phyloP scores from a whole-genome alignment of 345 rosid genomes.

The Euphorbia lathyris region DNA sequence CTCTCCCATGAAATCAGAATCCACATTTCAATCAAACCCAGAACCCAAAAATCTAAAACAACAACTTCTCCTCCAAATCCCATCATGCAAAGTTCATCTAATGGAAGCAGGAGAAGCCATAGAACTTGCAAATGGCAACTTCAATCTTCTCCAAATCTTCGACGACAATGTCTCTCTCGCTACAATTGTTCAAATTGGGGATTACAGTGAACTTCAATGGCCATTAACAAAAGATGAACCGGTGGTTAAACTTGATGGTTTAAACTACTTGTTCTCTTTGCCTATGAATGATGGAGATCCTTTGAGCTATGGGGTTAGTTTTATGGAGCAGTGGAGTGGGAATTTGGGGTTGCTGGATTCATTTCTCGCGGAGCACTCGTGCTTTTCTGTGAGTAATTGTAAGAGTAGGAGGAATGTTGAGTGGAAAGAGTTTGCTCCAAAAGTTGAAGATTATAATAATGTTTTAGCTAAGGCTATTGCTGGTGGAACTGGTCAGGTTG shows the following conservation, averaged over 20 bases:
- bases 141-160: constrained; percentile 47
- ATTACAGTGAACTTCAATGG: constrained; percentile 60
- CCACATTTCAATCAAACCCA: constrained; percentile 21
- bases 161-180: constrained; percentile 62
- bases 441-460: constrained; percentile 64
- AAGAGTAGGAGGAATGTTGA: constrained; percentile 35
- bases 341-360: constrained; percentile 50
- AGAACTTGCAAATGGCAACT: constrained; percentile 63
- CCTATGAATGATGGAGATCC: constrained; percentile 75
- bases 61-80: constrained; percentile 51
- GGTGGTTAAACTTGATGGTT: constrained; percentile 65
- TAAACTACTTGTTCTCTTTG: constrained; percentile 72
- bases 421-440: constrained; percentile 87
- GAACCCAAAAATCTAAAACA: constrained; percentile 37
- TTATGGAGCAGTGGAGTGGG: constrained; percentile 32
- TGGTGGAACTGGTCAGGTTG: constrained; percentile 93
- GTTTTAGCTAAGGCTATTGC: constrained; percentile 82
- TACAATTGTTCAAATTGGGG: constrained; percentile 63
- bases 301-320: constrained; percentile 80
- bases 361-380: constrained; percentile 56
- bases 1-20: constrained; percentile 15
- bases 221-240: constrained; percentile 92
- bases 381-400: constrained; percentile 41
- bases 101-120: constrained; percentile 76
- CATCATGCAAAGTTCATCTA: constrained; percentile 68